Evolutionary conservation across 192 early-diverging fungal species (phyloP), one percentile per base, ranked within the genome.

Genomic region (Pecoramyces ruminantium): DNA sequence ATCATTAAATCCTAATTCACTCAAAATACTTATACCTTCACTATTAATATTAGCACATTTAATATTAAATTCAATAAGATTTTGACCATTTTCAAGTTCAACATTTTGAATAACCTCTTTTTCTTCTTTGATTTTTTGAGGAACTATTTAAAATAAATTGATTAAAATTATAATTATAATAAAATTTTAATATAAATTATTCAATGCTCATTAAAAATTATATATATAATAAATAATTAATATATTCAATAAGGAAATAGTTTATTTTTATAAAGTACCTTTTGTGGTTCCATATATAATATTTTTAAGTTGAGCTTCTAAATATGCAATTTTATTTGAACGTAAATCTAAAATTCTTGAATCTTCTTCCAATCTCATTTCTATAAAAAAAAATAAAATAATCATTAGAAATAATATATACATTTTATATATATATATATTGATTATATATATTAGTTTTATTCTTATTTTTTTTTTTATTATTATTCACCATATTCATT

Each of bases 401-500:
- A n/a, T n/a, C n/a, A n/a, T n/a, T n/a, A n/a, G n/a, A n/a, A n/a
- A n/a, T n/a, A n/a, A n/a, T n/a, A n/a, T n/a, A n/a, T n/a, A n/a
- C n/a, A n/a, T n/a, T n/a, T n/a, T n/a, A n/a, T n/a, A n/a, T n/a
- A n/a, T n/a, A n/a, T n/a, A n/a, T n/a, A n/a, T n/a, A n/a, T n/a
- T n/a, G n/a, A n/a, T 34, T 29, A 34, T 81, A 39, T 30, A n/a
- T 85, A 34, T 34, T 6, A 6, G 11, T 29, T 82, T 25, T 83
- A 77, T 42, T 9, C 58, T 29, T 80, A 13, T 6, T 38, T 29
- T 25, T 82, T 12, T 67, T 16, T 83, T 1, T 86, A 27, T 78
- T 9, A n/a, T 82, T 42, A 79, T 78, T 28, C 79, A 90, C 89
- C 90, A 82, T 91, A 91, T 79, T 91, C 90, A 82, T 90, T 90